phyloP scores from a whole-genome alignment of 345 rosid genomes.

The Psidium guajava region DNA sequence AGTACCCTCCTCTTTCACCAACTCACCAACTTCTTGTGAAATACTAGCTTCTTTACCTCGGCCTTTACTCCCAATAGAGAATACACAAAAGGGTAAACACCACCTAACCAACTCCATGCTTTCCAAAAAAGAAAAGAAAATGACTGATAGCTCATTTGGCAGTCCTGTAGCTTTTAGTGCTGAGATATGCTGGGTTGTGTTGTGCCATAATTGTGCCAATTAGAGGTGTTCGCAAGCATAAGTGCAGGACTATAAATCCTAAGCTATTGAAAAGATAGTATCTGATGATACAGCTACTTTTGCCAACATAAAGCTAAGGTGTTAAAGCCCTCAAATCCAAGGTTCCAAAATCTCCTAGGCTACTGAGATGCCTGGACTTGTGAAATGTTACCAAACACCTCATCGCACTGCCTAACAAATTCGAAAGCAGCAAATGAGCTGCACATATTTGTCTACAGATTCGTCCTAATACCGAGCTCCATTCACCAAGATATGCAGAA shows the following conservation, averaged over 20 bases:
- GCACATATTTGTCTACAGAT: not conserved
- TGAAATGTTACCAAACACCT: not conserved
- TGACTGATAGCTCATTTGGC: not conserved
- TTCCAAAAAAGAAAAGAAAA: not conserved
- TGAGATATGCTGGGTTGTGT: not conserved
- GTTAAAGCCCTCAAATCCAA: not conserved
- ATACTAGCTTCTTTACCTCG: not conserved
- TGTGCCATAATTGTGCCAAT: not conserved
- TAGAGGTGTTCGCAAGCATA: not conserved
- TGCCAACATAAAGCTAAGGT: not conserved
- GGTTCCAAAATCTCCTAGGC: not conserved
- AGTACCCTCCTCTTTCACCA: slow-evolving; percentile 10
- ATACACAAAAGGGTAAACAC: not conserved
- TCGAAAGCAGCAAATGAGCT: not conserved
- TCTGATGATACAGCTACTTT: not conserved
- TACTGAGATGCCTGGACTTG: not conserved
- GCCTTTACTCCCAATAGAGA: not conserved
- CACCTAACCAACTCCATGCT: not conserved
- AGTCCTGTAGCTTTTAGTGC: not conserved
- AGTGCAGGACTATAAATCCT: not conserved
- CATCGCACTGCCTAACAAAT: not conserved
- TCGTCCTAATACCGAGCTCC: not conserved
- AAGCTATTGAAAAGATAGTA: not conserved
- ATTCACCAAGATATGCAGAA: not conserved
- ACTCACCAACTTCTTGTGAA: slow-evolving; percentile 7